Conservation (phyloP, 176 grass and related monocot genomes). For the maize (Zea mays) region DNA sequence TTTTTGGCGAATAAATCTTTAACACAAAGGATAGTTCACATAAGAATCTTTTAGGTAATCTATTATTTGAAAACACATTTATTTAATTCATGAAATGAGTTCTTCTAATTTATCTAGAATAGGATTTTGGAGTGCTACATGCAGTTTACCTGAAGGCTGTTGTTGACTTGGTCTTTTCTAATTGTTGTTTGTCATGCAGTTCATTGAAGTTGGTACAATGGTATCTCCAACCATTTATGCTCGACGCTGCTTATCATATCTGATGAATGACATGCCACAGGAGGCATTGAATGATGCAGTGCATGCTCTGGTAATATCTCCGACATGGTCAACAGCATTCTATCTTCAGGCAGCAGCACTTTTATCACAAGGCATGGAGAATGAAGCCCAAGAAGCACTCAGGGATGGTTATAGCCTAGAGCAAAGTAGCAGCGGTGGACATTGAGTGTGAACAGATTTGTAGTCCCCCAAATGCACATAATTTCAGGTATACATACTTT, state of each 20-base stretch:
- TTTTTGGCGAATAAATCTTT: too few relatives aligned
- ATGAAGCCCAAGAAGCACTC: constrained; percentile 83
- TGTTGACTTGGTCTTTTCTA: constrained; percentile 17
- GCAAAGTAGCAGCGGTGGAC: constrained; percentile 49
- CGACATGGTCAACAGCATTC: constrained; percentile 81
- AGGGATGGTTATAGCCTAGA: constrained; percentile 80
- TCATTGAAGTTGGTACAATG: constrained; percentile 97
- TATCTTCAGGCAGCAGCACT: constrained; percentile 89
- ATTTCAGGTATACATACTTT: constrained; percentile 41
- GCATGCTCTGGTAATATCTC: constrained; percentile 90
- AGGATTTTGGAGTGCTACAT: too few relatives aligned
- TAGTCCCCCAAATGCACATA: constrained; percentile 47
- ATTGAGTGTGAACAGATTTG: constrained; percentile 42
- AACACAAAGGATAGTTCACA: too few relatives aligned
- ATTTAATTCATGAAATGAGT: too few relatives aligned
- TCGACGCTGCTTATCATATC: constrained; percentile 79
- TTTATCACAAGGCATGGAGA: constrained; percentile 76
- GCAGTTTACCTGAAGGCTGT: not conserved
- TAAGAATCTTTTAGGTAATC: too few relatives aligned
- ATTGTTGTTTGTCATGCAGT: constrained; percentile 58
- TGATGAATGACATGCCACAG: constrained; percentile 79
- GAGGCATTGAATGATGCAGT: constrained; percentile 83
- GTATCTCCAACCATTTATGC: constrained; percentile 94
- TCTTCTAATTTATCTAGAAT: too few relatives aligned
- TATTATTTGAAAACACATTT: too few relatives aligned